Percentiles rank a stretch among this genome's conserved stretches.
Conservation (phyloP, 2,329 filamentous ascomycete genomes). For the Fusarium sp. region DNA sequence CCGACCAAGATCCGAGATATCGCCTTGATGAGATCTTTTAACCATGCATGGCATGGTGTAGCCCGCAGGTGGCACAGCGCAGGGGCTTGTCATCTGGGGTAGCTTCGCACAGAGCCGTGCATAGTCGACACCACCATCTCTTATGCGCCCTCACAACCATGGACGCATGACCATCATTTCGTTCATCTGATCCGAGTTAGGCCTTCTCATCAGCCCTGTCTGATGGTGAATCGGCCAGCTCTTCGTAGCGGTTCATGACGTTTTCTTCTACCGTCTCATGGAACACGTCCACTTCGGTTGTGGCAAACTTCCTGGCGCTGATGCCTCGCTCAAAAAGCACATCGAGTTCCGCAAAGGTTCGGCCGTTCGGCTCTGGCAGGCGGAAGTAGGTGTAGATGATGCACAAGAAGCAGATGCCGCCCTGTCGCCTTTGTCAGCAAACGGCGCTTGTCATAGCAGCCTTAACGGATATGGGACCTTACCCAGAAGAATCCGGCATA, state of each 20-base stretch:
- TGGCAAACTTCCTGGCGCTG: conserved; percentile 78
- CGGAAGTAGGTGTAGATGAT: conserved; percentile 75
- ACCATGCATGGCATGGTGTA: conserved; percentile 17
- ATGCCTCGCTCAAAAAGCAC: conserved; percentile 82
- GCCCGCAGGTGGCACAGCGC: conserved; percentile 18
- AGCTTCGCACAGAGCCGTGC: neutral
- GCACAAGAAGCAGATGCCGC: conserved; percentile 82
- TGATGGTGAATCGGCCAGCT: conserved; percentile 42
- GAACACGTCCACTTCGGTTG: conserved; percentile 68
- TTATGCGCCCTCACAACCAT: neutral
- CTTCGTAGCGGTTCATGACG: conserved; percentile 62
- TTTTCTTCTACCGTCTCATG: conserved; percentile 61
- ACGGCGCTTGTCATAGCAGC: neutral
- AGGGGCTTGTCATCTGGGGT: conserved; percentile 2
- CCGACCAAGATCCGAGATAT: conserved; percentile 45
- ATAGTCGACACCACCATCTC: neutral
- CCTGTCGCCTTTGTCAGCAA: conserved; percentile 52
- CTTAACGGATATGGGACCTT: conserved; percentile 40
- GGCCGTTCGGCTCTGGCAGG: conserved; percentile 79
- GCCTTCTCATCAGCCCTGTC: conserved; percentile 29
- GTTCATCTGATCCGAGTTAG: conserved; percentile 20
- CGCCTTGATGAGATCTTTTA: conserved; percentile 35
- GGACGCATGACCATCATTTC: neutral
- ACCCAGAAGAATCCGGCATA: conserved; percentile 90
- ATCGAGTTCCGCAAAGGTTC: conserved; percentile 89